Evolutionary conservation across 2,329 filamentous ascomycete species (phyloP).

Genomic region (Colletotrichum orbiculare): DNA sequence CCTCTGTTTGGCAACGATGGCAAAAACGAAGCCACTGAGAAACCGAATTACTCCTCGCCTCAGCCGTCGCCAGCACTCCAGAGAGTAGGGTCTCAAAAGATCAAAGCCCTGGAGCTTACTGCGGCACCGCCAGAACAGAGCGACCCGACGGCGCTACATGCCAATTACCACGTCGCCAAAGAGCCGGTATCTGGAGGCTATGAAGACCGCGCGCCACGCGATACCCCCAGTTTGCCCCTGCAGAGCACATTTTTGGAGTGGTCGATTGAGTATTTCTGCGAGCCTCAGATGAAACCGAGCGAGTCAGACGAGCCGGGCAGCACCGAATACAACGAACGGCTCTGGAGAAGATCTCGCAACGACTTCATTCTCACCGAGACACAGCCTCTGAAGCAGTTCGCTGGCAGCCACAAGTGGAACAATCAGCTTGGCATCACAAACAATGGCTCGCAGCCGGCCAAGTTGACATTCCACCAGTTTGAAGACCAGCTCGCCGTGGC

Average conservation of each 20-base stretch:
- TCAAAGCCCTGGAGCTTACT: slow-evolving; percentile 55
- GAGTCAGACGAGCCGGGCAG: slow-evolving; percentile 97
- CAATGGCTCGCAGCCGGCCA: slow-evolving; percentile 88
- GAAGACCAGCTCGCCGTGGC: slow-evolving; percentile 95
- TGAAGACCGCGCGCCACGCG: slow-evolving; percentile 67
- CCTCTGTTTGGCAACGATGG: slow-evolving; percentile 66
- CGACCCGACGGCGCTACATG: slow-evolving; percentile 72
- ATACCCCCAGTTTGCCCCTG: slow-evolving; percentile 76
- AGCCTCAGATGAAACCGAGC: slow-evolving; percentile 97
- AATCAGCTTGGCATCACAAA: slow-evolving; percentile 85
- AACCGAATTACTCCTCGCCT: slow-evolving; percentile 32
- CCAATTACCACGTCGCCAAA: slow-evolving; percentile 80
- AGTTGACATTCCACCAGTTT: slow-evolving; percentile 97
- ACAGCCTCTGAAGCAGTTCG: slow-evolving; percentile 90
- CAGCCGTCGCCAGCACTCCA: slow-evolving; percentile 47
- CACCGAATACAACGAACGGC: slow-evolving; percentile 92
- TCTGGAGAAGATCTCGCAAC: slow-evolving; percentile 93
- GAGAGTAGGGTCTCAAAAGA: slow-evolving; percentile 52
- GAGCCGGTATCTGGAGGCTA: slow-evolving; percentile 85
- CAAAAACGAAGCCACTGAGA: slow-evolving; percentile 41
- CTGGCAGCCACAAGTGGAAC: slow-evolving; percentile 88
- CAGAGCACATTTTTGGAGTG: slow-evolving; percentile 90
- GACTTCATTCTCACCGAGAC: slow-evolving; percentile 92
- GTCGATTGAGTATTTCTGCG: slow-evolving; percentile 97
- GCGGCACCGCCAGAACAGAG: slow-evolving; percentile 77